Percentiles rank a stretch among this genome's conserved stretches.
Evolutionary conservation across 2,329 filamentous ascomycete species (phyloP).

Genomic region (Ascochyta rabiei): DNA sequence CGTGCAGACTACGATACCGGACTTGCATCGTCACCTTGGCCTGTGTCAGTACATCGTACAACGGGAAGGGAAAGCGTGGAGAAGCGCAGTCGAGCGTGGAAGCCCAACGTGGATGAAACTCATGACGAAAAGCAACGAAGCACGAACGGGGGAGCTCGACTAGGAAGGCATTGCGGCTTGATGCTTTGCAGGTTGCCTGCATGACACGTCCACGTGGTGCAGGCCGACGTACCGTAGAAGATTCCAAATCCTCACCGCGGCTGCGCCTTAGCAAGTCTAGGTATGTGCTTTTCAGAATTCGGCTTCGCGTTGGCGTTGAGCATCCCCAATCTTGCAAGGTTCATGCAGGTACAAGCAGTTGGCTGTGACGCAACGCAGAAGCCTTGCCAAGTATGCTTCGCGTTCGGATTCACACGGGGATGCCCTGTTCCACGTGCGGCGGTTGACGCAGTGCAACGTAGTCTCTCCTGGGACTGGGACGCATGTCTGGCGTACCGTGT

Average conservation of each 20-base stretch:
- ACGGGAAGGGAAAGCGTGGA: no score
- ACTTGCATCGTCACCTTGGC: no score
- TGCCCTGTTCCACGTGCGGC: background rate
- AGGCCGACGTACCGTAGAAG: background rate
- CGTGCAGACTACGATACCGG: no score
- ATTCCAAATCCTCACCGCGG: background rate
- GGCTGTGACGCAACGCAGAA: background rate
- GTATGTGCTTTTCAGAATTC: background rate
- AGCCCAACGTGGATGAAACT: background rate
- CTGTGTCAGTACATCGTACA: no score
- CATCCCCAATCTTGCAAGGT: background rate
- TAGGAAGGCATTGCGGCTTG: background rate
- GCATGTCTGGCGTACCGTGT: background rate
- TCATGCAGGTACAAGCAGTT: conserved; percentile 6
- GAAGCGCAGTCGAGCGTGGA: background rate
- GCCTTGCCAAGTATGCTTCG: conserved; percentile 4
- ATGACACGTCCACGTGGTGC: conserved; percentile 3
- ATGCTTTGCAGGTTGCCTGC: background rate
- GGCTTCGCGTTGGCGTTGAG: background rate
- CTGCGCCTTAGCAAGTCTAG: background rate
- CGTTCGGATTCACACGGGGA: conserved; percentile 1
- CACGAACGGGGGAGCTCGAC: background rate
- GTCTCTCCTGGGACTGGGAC: background rate
- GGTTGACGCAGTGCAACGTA: background rate
- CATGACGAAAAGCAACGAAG: conserved; percentile 2